Conservation (phyloP, 345 rosid genomes). For the Anacardium occidentale region DNA sequence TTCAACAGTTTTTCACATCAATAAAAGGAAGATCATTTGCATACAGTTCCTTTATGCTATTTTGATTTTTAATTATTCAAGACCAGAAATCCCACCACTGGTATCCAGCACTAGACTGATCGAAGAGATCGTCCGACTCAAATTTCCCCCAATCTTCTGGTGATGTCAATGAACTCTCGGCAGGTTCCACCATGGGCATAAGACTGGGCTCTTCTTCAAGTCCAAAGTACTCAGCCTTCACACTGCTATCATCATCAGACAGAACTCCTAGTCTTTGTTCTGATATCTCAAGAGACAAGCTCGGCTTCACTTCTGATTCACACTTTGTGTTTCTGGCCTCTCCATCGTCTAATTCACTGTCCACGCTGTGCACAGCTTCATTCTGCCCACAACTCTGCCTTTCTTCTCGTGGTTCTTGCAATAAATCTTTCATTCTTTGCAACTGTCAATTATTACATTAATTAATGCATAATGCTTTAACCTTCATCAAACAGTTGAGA, state of each 20-base stretch:
- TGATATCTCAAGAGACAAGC: conserved; percentile 34
- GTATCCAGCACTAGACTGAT: conserved; percentile 45
- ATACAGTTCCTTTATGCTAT: background rate
- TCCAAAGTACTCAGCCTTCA: conserved; percentile 60
- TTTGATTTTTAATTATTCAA: conserved; percentile 17
- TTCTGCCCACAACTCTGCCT: conserved; percentile 29
- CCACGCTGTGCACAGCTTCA: conserved; percentile 27
- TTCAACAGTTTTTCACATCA: conserved; percentile 1
- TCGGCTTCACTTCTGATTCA: conserved; percentile 37
- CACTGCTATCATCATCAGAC: conserved; percentile 44
- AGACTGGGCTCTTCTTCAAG: conserved; percentile 55
- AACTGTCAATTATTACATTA: conserved; percentile 39
- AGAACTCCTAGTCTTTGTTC: conserved; percentile 32
- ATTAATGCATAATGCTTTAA: too few species aligned
- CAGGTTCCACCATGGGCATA: conserved; percentile 53
- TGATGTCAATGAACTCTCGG: conserved; percentile 63
- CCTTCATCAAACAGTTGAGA: background rate
- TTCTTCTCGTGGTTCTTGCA: conserved; percentile 33
- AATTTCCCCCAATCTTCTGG: conserved; percentile 69
- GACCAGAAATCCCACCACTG: conserved; percentile 88
- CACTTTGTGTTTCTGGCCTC: conserved; percentile 19
- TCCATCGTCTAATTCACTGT: conserved; percentile 48
- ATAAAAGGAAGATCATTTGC: conserved; percentile 19
- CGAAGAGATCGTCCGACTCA: conserved; percentile 53
- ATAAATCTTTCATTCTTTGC: conserved; percentile 51